A percentile compares a stretch with the other conserved stretches of the same genome.
phyloP scores from a whole-genome alignment of 2,329 filamentous ascomycete species.

The Stylonectria norvegica region DNA sequence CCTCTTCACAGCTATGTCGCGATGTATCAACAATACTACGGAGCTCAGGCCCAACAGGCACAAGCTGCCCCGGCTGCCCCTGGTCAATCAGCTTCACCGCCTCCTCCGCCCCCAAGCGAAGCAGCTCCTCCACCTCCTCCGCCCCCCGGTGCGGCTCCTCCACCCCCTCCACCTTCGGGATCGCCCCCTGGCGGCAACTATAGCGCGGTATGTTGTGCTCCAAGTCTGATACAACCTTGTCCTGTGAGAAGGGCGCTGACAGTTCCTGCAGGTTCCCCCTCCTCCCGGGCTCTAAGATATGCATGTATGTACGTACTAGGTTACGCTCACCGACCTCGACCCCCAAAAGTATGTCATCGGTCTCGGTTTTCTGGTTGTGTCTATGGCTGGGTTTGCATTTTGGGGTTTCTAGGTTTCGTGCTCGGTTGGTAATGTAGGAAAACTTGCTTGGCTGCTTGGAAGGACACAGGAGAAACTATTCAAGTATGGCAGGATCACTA shows the following conservation, averaged over 20 bases:
- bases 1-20: constrained; percentile 52
- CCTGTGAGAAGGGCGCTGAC: constrained; percentile 13
- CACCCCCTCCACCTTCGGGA: constrained; percentile 47
- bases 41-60: constrained; percentile 41
- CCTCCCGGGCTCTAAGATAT: constrained; percentile 49
- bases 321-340: no score
- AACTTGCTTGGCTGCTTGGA: no score
- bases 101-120: constrained; percentile 57
- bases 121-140: constrained; percentile 63
- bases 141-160: constrained; percentile 53
- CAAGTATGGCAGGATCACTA: background rate
- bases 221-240: background rate
- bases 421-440: no score
- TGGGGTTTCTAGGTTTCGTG: no score
- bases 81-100: constrained; percentile 48
- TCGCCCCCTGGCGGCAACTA: constrained; percentile 57
- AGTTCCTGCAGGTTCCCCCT: constrained; percentile 46
- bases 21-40: constrained; percentile 71
- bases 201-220: constrained; percentile 53
- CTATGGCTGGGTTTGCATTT: no score
- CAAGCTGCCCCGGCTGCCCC: constrained; percentile 39
- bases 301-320: background rate
- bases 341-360: no score
- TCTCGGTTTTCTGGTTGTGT: no score
- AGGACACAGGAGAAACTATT: background rate